phyloP scores from a whole-genome alignment of 1,284 basidiomycete genomes.

The Apiotrichum domesticum region DNA sequence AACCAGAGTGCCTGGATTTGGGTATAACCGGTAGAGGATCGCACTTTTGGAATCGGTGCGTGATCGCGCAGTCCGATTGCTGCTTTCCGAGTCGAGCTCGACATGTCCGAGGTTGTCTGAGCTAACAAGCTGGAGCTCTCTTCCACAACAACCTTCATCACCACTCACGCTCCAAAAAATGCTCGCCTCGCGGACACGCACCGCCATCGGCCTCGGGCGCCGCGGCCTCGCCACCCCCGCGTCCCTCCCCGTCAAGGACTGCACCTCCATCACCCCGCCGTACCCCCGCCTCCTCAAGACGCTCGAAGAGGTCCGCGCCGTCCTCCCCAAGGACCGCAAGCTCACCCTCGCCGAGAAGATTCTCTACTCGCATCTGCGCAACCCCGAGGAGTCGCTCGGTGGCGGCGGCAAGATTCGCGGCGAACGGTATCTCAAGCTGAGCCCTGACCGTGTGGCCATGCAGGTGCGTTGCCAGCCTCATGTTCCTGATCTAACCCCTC shows the following conservation, averaged over 20 bases:
- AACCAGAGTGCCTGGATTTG: too few species aligned
- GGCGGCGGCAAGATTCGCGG: constrained; percentile 68
- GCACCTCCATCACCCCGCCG: constrained; percentile 76
- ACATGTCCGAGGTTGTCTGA: too few species aligned
- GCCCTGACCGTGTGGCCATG: constrained; percentile 93
- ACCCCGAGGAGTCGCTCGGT: constrained; percentile 65
- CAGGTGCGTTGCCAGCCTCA: constrained; percentile 51
- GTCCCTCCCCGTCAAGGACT: constrained; percentile 42
- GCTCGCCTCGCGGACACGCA: constrained; percentile 14
- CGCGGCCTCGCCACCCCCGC: constrained; percentile 42
- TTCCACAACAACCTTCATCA: too few species aligned
- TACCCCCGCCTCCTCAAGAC: constrained; percentile 72
- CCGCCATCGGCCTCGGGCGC: constrained; percentile 11
- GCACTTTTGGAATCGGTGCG: too few species aligned
- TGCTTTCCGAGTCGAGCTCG: too few species aligned
- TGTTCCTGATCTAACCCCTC: neutral
- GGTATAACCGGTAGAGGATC: too few species aligned
- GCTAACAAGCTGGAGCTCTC: too few species aligned
- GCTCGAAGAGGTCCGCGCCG: constrained; percentile 63
- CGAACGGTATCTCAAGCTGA: constrained; percentile 82
- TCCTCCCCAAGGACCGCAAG: constrained; percentile 56
- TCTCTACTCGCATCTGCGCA: constrained; percentile 83
- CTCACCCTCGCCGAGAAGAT: constrained; percentile 97
- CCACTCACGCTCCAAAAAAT: neutral
- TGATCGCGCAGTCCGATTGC: too few species aligned